Evolutionary conservation across 495 filamentous ascomycete species (phyloP).

Genomic region (Parathielavia hyrcaniae): DNA sequence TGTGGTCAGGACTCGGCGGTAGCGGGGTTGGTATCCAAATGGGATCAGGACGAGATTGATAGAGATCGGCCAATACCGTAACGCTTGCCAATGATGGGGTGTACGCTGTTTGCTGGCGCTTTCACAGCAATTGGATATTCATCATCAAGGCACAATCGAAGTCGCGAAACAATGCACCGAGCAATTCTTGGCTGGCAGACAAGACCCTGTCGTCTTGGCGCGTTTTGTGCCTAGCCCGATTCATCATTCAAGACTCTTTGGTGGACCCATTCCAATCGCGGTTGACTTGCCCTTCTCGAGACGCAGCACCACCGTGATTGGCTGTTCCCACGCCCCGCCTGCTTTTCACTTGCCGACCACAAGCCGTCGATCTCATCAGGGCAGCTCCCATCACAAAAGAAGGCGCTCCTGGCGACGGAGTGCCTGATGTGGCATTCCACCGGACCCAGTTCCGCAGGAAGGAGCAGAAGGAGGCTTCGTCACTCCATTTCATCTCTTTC

Average conservation of each 20-base stretch:
- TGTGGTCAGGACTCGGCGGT: not conserved
- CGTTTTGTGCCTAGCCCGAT: not conserved
- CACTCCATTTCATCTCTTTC: not conserved
- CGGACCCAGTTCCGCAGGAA: not conserved
- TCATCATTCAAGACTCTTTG: not conserved
- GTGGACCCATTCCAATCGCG: not conserved
- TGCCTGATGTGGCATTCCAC: constrained; percentile 1
- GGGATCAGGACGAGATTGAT: too few relatives aligned
- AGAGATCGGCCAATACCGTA: too few relatives aligned
- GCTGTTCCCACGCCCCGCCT: not conserved
- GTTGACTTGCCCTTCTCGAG: constrained; percentile 21
- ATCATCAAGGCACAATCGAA: not conserved
- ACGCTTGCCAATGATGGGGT: too few relatives aligned
- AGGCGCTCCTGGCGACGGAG: not conserved
- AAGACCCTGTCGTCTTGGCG: too few relatives aligned
- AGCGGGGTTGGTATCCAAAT: not conserved
- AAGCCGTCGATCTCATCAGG: not conserved
- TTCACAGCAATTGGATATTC: not conserved
- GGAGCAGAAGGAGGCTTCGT: not conserved
- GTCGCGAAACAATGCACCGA: not conserved
- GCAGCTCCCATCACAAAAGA: not conserved
- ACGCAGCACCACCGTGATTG: constrained; percentile 13
- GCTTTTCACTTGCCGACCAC: not conserved
- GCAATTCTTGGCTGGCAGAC: constrained; percentile 3
- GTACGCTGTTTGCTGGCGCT: too few relatives aligned